Evolutionary conservation across 371 early-diverging fungal genomes (phyloP).

Genomic region (Mucor irregularis): DNA sequence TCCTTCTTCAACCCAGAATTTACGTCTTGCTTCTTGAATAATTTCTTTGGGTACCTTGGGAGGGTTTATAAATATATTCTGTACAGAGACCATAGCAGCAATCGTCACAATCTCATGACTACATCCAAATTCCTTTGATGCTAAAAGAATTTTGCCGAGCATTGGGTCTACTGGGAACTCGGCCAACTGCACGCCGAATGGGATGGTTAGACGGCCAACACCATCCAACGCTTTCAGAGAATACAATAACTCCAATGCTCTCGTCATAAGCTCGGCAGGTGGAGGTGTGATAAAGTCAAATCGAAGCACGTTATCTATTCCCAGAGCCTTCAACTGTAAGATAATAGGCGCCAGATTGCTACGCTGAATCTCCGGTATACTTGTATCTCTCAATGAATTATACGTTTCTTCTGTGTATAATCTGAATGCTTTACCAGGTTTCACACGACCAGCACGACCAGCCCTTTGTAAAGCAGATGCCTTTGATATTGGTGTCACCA

Average conservation of each 20-base stretch:
- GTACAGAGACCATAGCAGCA: constrained; percentile 81
- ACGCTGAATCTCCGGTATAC: constrained; percentile 74
- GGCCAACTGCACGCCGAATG: constrained; percentile 76
- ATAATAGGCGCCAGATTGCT: constrained; percentile 61
- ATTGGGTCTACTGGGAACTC: constrained; percentile 84
- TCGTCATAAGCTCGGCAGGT: constrained; percentile 68
- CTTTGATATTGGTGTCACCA: constrained; percentile 65
- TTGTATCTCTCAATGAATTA: constrained; percentile 44
- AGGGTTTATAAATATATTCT: constrained; percentile 70
- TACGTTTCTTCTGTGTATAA: constrained; percentile 75
- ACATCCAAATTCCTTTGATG: constrained; percentile 69
- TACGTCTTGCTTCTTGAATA: constrained; percentile 60
- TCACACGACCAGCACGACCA: constrained; percentile 80
- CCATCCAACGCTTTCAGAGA: constrained; percentile 78
- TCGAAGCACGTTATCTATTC: constrained; percentile 75
- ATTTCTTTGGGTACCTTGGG: constrained; percentile 50
- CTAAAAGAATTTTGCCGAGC: constrained; percentile 71
- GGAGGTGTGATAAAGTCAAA: constrained; percentile 80
- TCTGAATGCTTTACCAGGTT: constrained; percentile 69
- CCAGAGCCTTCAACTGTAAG: constrained; percentile 74
- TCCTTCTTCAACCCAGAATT: constrained; percentile 83
- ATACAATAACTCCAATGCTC: constrained; percentile 67
- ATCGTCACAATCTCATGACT: constrained; percentile 80
- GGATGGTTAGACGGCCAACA: constrained; percentile 73
- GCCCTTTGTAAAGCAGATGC: constrained; percentile 80